A percentile compares a stretch with the other conserved stretches of the same genome.
These are phyloP conservation scores for Thalassiosira mediterranea DNA, from an alignment of 352 stramenopile species.

Conservation along the genomic window DNA sequence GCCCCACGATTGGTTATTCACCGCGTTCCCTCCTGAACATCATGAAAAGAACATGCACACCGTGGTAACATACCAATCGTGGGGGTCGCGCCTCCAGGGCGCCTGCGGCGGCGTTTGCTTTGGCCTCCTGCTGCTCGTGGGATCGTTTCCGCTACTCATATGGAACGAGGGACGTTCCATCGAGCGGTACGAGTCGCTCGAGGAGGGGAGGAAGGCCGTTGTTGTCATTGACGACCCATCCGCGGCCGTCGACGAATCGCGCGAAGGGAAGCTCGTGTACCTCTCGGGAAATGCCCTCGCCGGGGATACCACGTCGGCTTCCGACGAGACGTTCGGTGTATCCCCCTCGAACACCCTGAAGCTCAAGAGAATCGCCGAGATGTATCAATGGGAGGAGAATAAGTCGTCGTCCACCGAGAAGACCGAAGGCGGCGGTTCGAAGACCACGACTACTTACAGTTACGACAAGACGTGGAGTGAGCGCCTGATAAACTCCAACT, in stretches of 20 bases:
- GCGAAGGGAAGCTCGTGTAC: conserved; percentile 42
- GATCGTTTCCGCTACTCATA: conserved; percentile 23
- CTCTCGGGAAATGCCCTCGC: conserved; percentile 5
- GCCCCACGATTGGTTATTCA: too few species aligned
- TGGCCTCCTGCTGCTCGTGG: conserved; percentile 31
- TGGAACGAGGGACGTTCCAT: conserved; percentile 52
- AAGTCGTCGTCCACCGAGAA: conserved; percentile 1
- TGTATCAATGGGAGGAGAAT: conserved; percentile 45
- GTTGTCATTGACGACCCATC: not conserved
- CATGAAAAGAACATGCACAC: too few species aligned
- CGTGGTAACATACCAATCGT: too few species aligned
- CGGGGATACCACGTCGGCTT: not conserved
- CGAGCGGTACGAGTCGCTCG: conserved; percentile 26
- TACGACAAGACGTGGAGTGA: conserved; percentile 29
- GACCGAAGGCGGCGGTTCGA: conserved; percentile 29
- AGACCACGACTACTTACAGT: conserved; percentile 40
- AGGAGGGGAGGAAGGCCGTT: conserved; percentile 30
- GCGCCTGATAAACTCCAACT: conserved; percentile 12
- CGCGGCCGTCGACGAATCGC: conserved; percentile 3
- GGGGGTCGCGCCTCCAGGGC: not conserved
- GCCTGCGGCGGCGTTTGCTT: conserved; percentile 27
- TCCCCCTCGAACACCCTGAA: conserved; percentile 8
- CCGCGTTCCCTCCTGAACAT: too few species aligned
- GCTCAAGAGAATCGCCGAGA: conserved; percentile 25
- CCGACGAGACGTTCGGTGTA: conserved; percentile 28